phyloP scores from a whole-genome alignment of 257 asterid species.

The Schizonepeta tenuifolia region DNA sequence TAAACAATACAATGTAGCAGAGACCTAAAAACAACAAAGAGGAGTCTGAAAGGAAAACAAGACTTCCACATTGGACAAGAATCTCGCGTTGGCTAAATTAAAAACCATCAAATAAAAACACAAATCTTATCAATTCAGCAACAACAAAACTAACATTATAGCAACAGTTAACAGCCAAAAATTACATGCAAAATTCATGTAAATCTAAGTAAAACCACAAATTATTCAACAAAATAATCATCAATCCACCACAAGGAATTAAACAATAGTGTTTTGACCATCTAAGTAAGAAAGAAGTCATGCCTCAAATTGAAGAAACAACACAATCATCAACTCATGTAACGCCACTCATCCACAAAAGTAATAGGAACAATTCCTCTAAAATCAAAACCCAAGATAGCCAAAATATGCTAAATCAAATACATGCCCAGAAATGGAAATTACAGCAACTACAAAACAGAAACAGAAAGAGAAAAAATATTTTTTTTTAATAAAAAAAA shows the following conservation, averaged over 20 bases:
- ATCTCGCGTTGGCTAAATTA: not conserved
- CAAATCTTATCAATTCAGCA: slow-evolving; percentile 14
- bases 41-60: not conserved
- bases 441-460: not conserved
- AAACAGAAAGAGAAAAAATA: not conserved
- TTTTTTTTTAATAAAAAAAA: slow-evolving; percentile 14
- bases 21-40: not conserved
- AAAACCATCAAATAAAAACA: not conserved
- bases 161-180: slow-evolving; percentile 33
- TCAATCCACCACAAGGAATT: not conserved
- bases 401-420: slow-evolving; percentile 29
- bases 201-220: not conserved
- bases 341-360: slow-evolving; percentile 31
- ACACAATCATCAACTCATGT: slow-evolving; percentile 6
- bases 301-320: slow-evolving; percentile 16
- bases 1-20: slow-evolving; percentile 17
- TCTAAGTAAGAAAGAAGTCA: not conserved
- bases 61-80: slow-evolving; percentile 20
- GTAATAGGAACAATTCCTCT: slow-evolving; percentile 10
- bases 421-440: slow-evolving; percentile 10
- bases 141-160: slow-evolving; percentile 11
- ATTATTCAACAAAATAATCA: slow-evolving; percentile 12
- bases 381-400: slow-evolving; percentile 19
- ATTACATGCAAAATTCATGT: slow-evolving; percentile 19
- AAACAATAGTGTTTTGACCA: slow-evolving; percentile 3